Evolutionary conservation across 177 flowering plant species (phyloP), one percentile per base, ranked within the genome.

Genomic region (Vitis hybrid): DNA sequence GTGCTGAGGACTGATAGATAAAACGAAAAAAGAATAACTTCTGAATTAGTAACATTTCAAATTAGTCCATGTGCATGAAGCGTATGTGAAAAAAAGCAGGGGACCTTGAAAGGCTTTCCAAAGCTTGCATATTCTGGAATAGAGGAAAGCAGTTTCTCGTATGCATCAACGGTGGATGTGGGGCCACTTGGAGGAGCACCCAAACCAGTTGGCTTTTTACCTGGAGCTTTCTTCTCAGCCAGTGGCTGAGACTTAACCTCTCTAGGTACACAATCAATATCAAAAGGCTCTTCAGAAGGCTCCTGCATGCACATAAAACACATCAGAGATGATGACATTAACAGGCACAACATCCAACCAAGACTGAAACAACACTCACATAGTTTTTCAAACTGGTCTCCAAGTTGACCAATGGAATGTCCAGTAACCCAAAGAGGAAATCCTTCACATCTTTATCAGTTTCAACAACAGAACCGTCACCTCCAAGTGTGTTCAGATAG

Each of bases 91-190:
- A 11, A 63, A 65, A 46, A 65, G 55, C 21, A 68, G 50, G 21
- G 63, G 78, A 95, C 99, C 98, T 93, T 95, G 87, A 95, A 95
- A 77, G 91, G 93, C 76, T 87, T 86, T 55, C 99, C 99, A 68
- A 88, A 95, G 81, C 68, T 74, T 8, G 91, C 78, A 71, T 93
- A 93, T 78, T 95, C 98, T 1, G 97, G 87, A 64, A 95, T 84
- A 63, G 95, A 86, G 17, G 97, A 89, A 41, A 95, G 89, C 67
- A 89, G 69, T 62, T 74, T 93, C 72, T 93, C 98, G 78, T 95
- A 95, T 46, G 92, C 88, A 84, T 95, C 97, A 57, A 77, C 78
- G 58, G 87, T 70, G 10, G 98, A 83, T 30, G 89, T 70, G 17
- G 97, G 90, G 51, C 69, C 95, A 73, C 76, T 68, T 11, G 90